A percentile compares a stretch with the other conserved stretches of the same genome.
These are phyloP conservation scores for Populus hybrid DNA, from an alignment of 441 rosid species.

Conservation along the genomic window DNA sequence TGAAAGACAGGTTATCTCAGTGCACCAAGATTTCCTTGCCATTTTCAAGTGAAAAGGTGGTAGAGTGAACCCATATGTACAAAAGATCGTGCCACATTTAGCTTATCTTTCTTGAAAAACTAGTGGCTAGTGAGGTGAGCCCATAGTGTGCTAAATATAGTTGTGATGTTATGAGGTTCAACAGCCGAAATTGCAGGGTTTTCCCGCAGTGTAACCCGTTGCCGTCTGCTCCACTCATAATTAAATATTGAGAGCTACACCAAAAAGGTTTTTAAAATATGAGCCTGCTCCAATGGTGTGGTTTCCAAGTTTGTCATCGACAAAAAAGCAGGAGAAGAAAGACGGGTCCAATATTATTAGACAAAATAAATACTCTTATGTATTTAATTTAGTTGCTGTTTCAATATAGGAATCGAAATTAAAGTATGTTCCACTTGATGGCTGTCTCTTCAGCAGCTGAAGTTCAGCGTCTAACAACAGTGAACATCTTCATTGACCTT, in stretches of 20 bases:
- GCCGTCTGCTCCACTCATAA: slow-evolving; percentile 38
- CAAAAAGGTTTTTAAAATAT: not conserved
- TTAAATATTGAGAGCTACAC: slow-evolving; percentile 1
- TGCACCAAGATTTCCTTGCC: slow-evolving; percentile 24
- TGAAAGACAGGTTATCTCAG: slow-evolving; percentile 23
- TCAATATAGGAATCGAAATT: no score
- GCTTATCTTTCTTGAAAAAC: slow-evolving; percentile 34
- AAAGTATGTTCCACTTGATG: no score
- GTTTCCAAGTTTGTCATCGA: slow-evolving; percentile 23
- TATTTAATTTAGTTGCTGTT: no score
- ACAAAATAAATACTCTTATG: no score
- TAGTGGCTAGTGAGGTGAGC: slow-evolving; percentile 35
- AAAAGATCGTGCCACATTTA: slow-evolving; percentile 45
- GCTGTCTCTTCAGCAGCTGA: not conserved
- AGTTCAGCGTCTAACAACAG: not conserved
- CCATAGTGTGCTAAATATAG: slow-evolving; percentile 30
- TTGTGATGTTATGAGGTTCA: slow-evolving; percentile 29
- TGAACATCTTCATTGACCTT: not conserved
- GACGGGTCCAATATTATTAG: not conserved
- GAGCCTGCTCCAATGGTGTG: not conserved
- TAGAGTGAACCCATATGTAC: slow-evolving; percentile 24
- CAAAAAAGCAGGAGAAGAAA: not conserved
- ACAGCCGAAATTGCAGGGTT: slow-evolving; percentile 46
- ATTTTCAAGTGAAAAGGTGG: slow-evolving; percentile 24
- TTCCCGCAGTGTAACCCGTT: slow-evolving; percentile 33